Evolutionary conservation across 2,329 filamentous ascomycete genomes (phyloP), one percentile per base, ranked within the genome.

Genomic region (Domatiomyces catenatus): DNA sequence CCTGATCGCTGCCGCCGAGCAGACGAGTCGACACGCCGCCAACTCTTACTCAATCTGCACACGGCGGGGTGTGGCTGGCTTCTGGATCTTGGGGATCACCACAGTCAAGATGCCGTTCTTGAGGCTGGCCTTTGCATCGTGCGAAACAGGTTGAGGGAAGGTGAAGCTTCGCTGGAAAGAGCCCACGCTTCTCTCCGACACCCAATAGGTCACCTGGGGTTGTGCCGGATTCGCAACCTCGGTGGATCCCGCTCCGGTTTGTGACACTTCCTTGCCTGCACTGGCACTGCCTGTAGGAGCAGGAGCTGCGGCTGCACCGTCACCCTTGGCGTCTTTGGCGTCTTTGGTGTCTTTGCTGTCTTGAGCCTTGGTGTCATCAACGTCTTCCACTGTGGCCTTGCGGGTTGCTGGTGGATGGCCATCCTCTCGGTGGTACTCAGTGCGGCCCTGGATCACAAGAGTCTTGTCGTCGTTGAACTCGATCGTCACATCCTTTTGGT

Each of bases 41-140:
- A 15, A 2, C 12, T 45, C 22, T 61, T 70, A 78, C 67, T 77
- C 69, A 55, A 80, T 73, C 52, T 65, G 68, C 58, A 80, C 76
- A 65, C 70, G 75, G 64, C 71, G 72, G 43, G 66, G 58, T 48
- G 63, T 62, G 7, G 69, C 65, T 10, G 69, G 68, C 68, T 56
- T 69, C 62, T 39, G 69, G 67, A 71, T 66, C 68, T 80, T 81
- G 2, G 78, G 78, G 3, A 81, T 72, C 3, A 72, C 59, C 39
- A 81, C 70, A 48, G 67, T 73, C 50, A 81, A 63, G 49, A 81
- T 73, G 12, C 78, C 78, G 59, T 81, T 73, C 68, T 76, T 80
- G 62, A 81, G 61, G 53, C 66, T 75, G n/a, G 78, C 78, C 66
- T 74, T 77, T 58, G 80, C 77, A 28, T 81, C 77, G 60, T 79